Conservation (phyloP, 306 rosid genomes). For the Inga leiocalycina region DNA sequence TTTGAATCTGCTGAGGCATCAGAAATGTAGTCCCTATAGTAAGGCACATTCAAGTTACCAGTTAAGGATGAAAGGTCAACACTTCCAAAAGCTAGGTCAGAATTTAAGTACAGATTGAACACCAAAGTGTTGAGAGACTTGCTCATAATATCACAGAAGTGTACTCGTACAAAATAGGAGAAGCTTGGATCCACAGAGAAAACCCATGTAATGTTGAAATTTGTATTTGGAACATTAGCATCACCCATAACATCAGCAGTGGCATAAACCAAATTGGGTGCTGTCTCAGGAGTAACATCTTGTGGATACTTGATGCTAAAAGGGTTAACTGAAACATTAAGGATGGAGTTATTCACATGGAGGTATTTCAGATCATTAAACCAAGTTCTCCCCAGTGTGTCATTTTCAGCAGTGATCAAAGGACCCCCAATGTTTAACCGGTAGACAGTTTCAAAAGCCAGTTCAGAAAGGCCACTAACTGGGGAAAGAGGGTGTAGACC, state of each 20-base stretch:
- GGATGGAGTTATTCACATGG: slow-evolving; percentile 77
- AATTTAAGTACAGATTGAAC: slow-evolving; percentile 77
- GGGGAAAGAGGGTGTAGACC: slow-evolving; percentile 64
- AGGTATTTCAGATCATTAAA: slow-evolving; percentile 80
- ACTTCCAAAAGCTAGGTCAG: slow-evolving; percentile 62
- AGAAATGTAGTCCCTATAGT: slow-evolving; percentile 71
- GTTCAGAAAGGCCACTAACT: slow-evolving; percentile 64
- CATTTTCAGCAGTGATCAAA: slow-evolving; percentile 72
- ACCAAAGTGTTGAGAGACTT: slow-evolving; percentile 67
- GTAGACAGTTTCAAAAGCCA: slow-evolving; percentile 79
- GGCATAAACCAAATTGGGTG: slow-evolving; percentile 91
- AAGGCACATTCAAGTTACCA: slow-evolving; percentile 66
- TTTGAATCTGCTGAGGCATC: slow-evolving; percentile 50
- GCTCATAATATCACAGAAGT: slow-evolving; percentile 89
- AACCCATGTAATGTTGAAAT: slow-evolving; percentile 96
- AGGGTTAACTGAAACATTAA: slow-evolving; percentile 62
- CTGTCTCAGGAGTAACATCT: slow-evolving; percentile 67
- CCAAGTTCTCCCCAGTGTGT: slow-evolving; percentile 93
- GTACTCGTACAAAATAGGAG: slow-evolving; percentile 74
- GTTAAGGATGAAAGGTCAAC: slow-evolving; percentile 76
- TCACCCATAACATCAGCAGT: slow-evolving; percentile 83
- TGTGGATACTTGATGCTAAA: slow-evolving; percentile 57
- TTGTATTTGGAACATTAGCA: slow-evolving; percentile 63
- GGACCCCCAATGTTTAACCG: slow-evolving; percentile 91
- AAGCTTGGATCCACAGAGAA: slow-evolving; percentile 69